Conservation (phyloP, 345 rosid species). For the Clarkia xantiana region DNA sequence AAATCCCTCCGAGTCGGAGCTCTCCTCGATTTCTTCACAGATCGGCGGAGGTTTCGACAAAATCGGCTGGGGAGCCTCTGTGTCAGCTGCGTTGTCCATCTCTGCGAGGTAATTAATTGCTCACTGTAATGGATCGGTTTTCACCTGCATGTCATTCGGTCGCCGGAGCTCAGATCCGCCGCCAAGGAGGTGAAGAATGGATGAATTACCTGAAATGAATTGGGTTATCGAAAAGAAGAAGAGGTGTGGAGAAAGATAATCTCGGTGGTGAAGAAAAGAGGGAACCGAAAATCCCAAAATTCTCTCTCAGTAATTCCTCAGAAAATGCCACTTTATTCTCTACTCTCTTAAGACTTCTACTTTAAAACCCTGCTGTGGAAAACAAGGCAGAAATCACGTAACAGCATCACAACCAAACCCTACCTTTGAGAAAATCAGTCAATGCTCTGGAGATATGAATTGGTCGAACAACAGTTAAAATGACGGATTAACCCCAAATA, state of each 20-base stretch:
- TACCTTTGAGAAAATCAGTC: slow-evolving; percentile 25
- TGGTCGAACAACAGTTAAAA: slow-evolving; percentile 5
- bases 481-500: background rate
- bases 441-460: slow-evolving; percentile 43
- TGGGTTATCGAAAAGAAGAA: background rate
- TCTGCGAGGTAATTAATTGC: slow-evolving; percentile 10
- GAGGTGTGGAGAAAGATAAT: background rate
- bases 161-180: too few relatives aligned
- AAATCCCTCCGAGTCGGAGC: slow-evolving; percentile 16
- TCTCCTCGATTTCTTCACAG: slow-evolving; percentile 16
- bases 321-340: slow-evolving; percentile 29
- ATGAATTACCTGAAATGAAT: too few relatives aligned
- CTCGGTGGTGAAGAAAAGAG: background rate
- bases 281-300: slow-evolving; percentile 18
- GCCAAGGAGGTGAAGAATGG: too few relatives aligned
- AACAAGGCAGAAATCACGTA: background rate
- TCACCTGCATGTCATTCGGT: background rate
- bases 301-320: slow-evolving; percentile 8
- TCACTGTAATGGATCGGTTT: background rate
- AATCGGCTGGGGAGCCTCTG: slow-evolving; percentile 35
- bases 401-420: background rate
- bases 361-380: slow-evolving; percentile 4
- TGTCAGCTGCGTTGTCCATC: slow-evolving; percentile 11
- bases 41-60: slow-evolving; percentile 17
- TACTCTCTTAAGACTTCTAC: slow-evolving; percentile 13